Evolutionary conservation across 2,329 filamentous ascomycete genomes (phyloP).

Genomic region (Epichloe bromicola): DNA sequence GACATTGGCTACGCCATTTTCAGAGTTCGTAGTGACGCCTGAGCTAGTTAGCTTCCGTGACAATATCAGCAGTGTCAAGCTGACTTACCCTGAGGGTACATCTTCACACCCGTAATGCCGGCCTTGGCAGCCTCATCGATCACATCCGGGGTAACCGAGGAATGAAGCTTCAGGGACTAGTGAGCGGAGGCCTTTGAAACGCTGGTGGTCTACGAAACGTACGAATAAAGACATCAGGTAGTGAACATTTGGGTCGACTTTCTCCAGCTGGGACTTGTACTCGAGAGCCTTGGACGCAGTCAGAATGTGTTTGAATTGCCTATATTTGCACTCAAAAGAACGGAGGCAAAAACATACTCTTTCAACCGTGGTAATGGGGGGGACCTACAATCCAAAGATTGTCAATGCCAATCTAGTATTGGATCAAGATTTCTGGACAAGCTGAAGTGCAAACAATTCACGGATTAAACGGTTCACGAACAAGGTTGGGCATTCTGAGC

Average conservation of each 20-base stretch:
- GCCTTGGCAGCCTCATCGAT: slow-evolving; percentile 61
- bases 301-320: slow-evolving; percentile 2
- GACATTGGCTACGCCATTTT: slow-evolving; percentile 53
- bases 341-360: slow-evolving; percentile 6
- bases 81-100: slow-evolving; percentile 39
- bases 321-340: neutral
- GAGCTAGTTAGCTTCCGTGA: neutral
- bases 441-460: neutral
- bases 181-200: neutral
- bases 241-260: slow-evolving; percentile 47
- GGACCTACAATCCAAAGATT: slow-evolving; percentile 21
- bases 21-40: slow-evolving; percentile 53
- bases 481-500: slow-evolving; percentile 44
- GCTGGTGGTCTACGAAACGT: neutral
- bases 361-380: slow-evolving; percentile 49
- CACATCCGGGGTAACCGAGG: slow-evolving; percentile 50
- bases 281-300: slow-evolving; percentile 42
- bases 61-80: neutral
- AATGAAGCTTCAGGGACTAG: slow-evolving; percentile 32
- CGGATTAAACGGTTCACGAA: slow-evolving; percentile 11
- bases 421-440: neutral
- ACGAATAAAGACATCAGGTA: slow-evolving; percentile 51
- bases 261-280: slow-evolving; percentile 49
- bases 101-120: slow-evolving; percentile 61
- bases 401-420: neutral